These are phyloP conservation scores for Solanum sejunctum DNA, from an alignment of 257 asterid genomes.

Conservation along the genomic window DNA sequence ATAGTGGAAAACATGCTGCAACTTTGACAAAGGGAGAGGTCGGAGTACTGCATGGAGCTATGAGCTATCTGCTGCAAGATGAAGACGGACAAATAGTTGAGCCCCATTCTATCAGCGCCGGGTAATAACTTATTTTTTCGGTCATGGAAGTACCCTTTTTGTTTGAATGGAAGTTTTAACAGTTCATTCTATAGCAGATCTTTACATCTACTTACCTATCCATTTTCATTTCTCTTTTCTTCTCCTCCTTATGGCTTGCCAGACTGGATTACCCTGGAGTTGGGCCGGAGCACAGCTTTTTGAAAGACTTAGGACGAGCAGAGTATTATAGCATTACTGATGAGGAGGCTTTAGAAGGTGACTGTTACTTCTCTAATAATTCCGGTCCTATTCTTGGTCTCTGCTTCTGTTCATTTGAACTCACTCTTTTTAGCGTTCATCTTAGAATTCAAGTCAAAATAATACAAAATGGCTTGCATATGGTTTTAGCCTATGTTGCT, in stretches of 20 bases:
- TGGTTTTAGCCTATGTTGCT: not conserved
- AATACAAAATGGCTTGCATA: not conserved
- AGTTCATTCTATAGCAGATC: not conserved
- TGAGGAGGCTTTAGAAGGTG: slow-evolving; percentile 91
- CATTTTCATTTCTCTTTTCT: not conserved
- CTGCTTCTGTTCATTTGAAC: not conserved
- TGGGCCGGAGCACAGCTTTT: slow-evolving; percentile 94
- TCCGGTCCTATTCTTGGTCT: not conserved
- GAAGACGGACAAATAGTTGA: slow-evolving; percentile 89
- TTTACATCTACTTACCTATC: not conserved
- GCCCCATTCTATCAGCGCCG: slow-evolving; percentile 99
- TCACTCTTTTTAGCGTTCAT: not conserved
- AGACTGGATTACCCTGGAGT: slow-evolving; percentile 96
- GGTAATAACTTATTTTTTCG: slow-evolving; percentile 26
- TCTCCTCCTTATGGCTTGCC: not conserved
- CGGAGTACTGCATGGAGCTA: slow-evolving; percentile 94
- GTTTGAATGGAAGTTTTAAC: not conserved
- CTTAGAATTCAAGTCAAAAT: not conserved
- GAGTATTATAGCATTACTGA: slow-evolving; percentile 80
- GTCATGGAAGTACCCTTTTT: not conserved
- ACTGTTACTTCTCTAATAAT: not conserved
- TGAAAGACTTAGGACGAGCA: slow-evolving; percentile 85
- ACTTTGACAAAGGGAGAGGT: slow-evolving; percentile 87
- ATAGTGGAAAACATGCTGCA: slow-evolving; percentile 96
- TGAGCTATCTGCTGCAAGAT: slow-evolving; percentile 96